Base-by-base conservation (phyloP, 2,329 filamentous ascomycete genomes). In the Aspergillus japonicus region DNA sequence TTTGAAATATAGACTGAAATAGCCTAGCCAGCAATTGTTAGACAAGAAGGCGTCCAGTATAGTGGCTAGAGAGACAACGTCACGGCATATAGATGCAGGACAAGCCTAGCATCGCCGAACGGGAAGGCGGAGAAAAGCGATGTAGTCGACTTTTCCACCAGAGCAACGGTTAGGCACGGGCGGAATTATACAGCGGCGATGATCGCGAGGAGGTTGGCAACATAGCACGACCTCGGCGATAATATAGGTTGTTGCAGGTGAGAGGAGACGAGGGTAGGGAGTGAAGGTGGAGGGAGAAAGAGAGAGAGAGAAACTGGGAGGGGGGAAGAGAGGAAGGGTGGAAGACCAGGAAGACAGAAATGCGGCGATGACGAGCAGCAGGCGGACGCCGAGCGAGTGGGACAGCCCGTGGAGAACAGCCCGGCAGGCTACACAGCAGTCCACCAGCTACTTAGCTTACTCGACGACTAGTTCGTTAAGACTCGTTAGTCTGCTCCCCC, bases 81-180 rank as follows among this genome's bases (percentile, higher is more conserved):
- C 42, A 29, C 29, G 62, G 60, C 47, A 64, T 56, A 61, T 61
- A 63, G 47, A 61, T 59, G 62, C 65, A 61, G 63, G 61, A 65
- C 64, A 62, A 62, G 56, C 59, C 64, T 66, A 58, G 64, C 70
- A 72, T 72, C 59, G 69, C 71, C 53, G 42, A 47, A 39, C 6
- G 44, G 52, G 24, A 48, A 67, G 57, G n/a, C 39, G 47, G 24
- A 50, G 31, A 57, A 42, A 48, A 54, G 48, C 21, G 39, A 44
- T 19, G 39, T 7, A 44, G 16, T 10, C 39, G n/a, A 44, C 39
- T 44, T 19, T 44, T 19, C 16, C 12, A 19, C 16, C n/a, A n/a
- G 14, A 19, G 16, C 39, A 19, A 19, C 14, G 39, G 39, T 44
- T 44, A 44, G 39, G 16, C 16, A 44, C 39, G 16, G 39, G 39